Evolutionary conservation across 148 eudicot species (phyloP).

Genomic region (Talinum fruticosum): DNA sequence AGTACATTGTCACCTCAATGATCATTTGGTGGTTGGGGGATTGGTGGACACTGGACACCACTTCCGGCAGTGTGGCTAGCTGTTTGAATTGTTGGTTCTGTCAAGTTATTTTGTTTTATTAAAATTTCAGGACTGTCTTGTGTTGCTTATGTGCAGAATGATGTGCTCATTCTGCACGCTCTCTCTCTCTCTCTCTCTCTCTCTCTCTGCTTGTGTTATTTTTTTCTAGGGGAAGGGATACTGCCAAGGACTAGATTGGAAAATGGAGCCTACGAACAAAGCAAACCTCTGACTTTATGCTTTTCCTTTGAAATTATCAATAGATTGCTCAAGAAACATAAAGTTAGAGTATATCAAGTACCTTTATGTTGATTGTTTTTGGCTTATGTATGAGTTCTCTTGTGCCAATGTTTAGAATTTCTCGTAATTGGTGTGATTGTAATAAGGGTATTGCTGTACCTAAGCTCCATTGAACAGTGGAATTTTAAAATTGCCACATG

Average conservation of each 20-base stretch:
- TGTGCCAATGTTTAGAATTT: not conserved
- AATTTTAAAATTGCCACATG: not conserved
- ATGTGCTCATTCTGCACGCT: too few species aligned
- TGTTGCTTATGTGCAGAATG: not conserved
- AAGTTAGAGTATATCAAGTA: not conserved
- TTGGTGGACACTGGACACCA: not conserved
- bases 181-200: not conserved
- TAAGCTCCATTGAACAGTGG: not conserved
- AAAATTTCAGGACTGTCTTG: not conserved
- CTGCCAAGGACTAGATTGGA: not conserved
- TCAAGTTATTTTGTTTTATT: not conserved
- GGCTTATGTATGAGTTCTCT: not conserved
- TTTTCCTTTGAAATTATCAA: not conserved
- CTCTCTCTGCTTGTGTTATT: too few species aligned
- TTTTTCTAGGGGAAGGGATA: not conserved
- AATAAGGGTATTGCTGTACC: not conserved
- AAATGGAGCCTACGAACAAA: not conserved
- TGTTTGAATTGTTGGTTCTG: not conserved
- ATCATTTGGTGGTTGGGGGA: not conserved
- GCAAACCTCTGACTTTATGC: not conserved
- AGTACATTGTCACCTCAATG: slow-evolving; percentile 20
- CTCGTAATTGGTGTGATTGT: not conserved
- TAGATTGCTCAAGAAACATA: not conserved
- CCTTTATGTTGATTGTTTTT: not conserved
- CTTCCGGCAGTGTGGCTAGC: not conserved